A percentile compares a stretch with the other conserved stretches of the same genome.
phyloP scores from a whole-genome alignment of 345 rosid genomes.

The Citrus maxima region DNA sequence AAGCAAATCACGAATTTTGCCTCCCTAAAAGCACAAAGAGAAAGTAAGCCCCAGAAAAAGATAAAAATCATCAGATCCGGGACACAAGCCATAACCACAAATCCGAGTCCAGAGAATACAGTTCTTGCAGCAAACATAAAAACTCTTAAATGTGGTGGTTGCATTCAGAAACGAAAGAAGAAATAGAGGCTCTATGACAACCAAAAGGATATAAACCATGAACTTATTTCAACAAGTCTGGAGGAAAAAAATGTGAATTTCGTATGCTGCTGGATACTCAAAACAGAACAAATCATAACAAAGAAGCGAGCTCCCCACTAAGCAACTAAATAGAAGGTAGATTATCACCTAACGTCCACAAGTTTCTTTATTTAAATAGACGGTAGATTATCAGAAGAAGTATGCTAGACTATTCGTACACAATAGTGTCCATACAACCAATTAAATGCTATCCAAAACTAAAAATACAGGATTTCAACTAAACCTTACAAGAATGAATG shows the following conservation, averaged over 20 bases:
- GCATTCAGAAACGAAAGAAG: background rate
- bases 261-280: background rate
- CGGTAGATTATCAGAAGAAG: background rate
- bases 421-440: background rate
- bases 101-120: background rate
- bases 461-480: background rate
- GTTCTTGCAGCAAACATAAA: background rate
- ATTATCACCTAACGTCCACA: background rate
- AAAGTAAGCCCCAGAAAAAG: background rate
- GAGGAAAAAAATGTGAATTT: background rate
- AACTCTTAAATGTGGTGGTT: background rate
- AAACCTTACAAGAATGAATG: background rate
- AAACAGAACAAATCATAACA: background rate
- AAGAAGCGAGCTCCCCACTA: background rate
- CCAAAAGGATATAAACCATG: background rate
- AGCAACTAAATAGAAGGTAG: background rate
- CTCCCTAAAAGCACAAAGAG: constrained; percentile 54
- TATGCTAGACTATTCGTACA: background rate
- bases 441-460: background rate
- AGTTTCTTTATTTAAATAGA: background rate
- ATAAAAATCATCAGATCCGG: constrained; percentile 11
- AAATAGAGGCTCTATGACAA: background rate
- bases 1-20: constrained; percentile 87
- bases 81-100: background rate
- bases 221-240: background rate